Evolutionary conservation across 1,284 basidiomycete species (phyloP).

Genomic region (Tylopilus sp.): DNA sequence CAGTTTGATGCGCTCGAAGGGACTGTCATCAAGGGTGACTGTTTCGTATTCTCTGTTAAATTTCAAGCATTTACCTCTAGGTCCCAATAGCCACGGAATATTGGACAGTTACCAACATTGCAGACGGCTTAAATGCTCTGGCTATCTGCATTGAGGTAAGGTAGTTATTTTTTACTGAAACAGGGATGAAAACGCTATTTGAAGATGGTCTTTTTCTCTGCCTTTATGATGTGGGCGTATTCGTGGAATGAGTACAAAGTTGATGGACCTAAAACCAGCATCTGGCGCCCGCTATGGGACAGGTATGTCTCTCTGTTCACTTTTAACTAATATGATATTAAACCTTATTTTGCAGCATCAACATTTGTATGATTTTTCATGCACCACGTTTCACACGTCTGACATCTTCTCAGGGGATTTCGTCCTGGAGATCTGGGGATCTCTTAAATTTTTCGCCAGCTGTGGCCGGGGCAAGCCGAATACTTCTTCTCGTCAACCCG

Average conservation of each 20-base stretch:
- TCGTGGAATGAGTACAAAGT: slow-evolving; percentile 72
- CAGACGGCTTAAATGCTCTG: slow-evolving; percentile 86
- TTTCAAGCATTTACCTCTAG: neutral
- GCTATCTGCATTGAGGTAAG: slow-evolving; percentile 84
- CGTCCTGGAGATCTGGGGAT: slow-evolving; percentile 67
- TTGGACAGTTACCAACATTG: slow-evolving; percentile 85
- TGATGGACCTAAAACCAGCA: slow-evolving; percentile 54
- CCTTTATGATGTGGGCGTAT: slow-evolving; percentile 87
- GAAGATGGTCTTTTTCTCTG: slow-evolving; percentile 86
- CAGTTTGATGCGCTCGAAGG: slow-evolving; percentile 72
- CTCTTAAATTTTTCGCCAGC: slow-evolving; percentile 71
- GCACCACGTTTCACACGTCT: slow-evolving; percentile 9
- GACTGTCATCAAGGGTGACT: slow-evolving; percentile 68
- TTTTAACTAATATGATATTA: slow-evolving; percentile 1
- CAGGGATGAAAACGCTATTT: slow-evolving; percentile 10
- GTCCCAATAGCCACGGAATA: slow-evolving; percentile 67
- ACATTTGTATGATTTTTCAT: slow-evolving; percentile 63
- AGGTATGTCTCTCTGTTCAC: slow-evolving; percentile 53
- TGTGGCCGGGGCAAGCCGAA: slow-evolving; percentile 58
- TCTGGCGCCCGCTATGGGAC: slow-evolving; percentile 79
- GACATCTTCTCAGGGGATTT: slow-evolving; percentile 67
- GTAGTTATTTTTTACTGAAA: neutral
- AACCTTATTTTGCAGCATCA: slow-evolving; percentile 62
- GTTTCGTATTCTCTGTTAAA: neutral
- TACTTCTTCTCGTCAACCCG: slow-evolving; percentile 49